Percentiles rank a stretch among this genome's conserved stretches.
Conservation (phyloP, 495 filamentous ascomycete genomes). For the Tuber brumale region DNA sequence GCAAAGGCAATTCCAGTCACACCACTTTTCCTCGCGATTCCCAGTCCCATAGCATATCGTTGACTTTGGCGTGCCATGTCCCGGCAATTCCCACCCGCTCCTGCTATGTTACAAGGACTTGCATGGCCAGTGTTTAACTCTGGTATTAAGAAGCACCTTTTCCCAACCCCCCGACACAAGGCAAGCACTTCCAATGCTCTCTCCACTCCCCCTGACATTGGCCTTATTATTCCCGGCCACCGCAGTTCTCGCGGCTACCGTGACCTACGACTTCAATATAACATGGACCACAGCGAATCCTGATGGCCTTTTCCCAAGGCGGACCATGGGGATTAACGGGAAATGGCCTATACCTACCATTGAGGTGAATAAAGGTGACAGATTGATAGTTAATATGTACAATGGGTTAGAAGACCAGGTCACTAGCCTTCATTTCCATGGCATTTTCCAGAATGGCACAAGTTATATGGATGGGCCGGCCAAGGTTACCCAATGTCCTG, state of each 20-base stretch:
- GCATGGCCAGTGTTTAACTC: neutral
- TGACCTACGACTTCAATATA: conserved; percentile 72
- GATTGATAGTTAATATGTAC: conserved; percentile 61
- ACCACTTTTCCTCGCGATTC: neutral
- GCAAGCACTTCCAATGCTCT: conserved; percentile 17
- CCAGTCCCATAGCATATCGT: neutral
- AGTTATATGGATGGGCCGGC: conserved; percentile 69
- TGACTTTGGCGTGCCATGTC: neutral
- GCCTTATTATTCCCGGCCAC: conserved; percentile 39
- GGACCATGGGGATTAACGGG: conserved; percentile 72
- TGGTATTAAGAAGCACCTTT: conserved; percentile 6
- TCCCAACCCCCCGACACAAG: conserved; percentile 9
- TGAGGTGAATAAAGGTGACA: conserved; percentile 63
- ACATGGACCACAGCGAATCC: conserved; percentile 76
- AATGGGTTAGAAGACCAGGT: conserved; percentile 66
- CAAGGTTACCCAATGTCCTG: conserved; percentile 61
- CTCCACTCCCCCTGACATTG: conserved; percentile 39
- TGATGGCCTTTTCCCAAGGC: conserved; percentile 61
- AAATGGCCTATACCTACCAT: conserved; percentile 71
- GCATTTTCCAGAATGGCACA: conserved; percentile 64
- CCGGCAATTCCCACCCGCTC: neutral
- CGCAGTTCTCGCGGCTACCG: conserved; percentile 53
- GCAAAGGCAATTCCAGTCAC: neutral
- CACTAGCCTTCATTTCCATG: conserved; percentile 73
- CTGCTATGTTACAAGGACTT: neutral